phyloP scores from a whole-genome alignment of 1,284 basidiomycete species.

The Pascua sp. region DNA sequence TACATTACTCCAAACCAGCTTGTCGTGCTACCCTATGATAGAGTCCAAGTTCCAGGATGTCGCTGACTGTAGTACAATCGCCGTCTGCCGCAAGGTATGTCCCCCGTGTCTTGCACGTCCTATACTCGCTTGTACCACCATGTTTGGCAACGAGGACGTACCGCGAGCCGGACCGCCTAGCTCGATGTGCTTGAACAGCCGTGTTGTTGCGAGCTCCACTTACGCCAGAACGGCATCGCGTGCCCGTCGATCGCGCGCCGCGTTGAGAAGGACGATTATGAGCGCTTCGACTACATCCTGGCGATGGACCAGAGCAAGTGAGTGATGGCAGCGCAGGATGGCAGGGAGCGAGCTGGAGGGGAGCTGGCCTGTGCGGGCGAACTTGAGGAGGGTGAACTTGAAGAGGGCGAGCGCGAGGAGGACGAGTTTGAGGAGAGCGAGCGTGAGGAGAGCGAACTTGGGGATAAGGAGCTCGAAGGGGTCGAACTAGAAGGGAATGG shows the following conservation, averaged over 20 bases:
- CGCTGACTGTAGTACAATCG: slow-evolving; percentile 41
- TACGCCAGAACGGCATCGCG: slow-evolving; percentile 42
- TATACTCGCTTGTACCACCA: too few species aligned
- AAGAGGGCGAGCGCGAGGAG: too few species aligned
- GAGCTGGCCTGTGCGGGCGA: too few species aligned
- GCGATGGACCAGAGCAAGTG: slow-evolving; percentile 51
- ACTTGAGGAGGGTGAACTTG: too few species aligned
- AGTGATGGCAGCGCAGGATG: slow-evolving; percentile 5
- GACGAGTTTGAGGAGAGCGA: background rate
- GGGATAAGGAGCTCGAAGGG: too few species aligned
- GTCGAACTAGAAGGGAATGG: too few species aligned
- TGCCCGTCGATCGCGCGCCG: slow-evolving; percentile 47
- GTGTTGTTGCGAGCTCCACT: background rate
- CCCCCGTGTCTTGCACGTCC: too few species aligned
- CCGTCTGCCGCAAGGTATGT: slow-evolving; percentile 45
- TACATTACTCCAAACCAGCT: too few species aligned
- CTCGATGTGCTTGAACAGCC: too few species aligned
- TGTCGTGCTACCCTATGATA: too few species aligned
- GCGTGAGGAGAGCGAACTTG: background rate
- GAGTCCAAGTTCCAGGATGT: background rate
- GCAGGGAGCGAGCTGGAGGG: background rate
- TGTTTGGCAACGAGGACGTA: too few species aligned
- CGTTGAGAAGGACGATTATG: slow-evolving; percentile 44
- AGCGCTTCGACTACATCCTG: slow-evolving; percentile 51
- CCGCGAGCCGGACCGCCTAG: too few species aligned